Conservation (phyloP, 208 protist genomes). For the Tritrichomonas foetus region DNA sequence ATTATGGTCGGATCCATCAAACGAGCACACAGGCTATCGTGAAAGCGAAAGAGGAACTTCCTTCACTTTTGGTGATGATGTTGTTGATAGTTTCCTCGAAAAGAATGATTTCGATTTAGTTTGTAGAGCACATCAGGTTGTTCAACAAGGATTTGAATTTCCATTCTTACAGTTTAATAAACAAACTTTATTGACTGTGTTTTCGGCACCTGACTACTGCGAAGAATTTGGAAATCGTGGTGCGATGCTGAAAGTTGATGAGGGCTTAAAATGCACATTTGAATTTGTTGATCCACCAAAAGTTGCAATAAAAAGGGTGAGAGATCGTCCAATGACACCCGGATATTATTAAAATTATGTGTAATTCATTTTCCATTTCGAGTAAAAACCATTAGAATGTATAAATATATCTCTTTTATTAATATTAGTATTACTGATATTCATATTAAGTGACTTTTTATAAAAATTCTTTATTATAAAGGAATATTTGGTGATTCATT, state of each 20-base stretch:
- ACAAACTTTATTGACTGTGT: not conserved
- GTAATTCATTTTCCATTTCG: no score
- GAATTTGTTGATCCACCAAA: conserved; percentile 8
- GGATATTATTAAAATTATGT: no score
- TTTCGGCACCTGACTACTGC: conserved; percentile 28
- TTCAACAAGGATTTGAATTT: conserved; percentile 2
- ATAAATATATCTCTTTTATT: no score
- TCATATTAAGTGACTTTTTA: no score
- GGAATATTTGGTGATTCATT: no score
- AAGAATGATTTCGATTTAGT: conserved; percentile 41
- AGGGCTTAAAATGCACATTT: not conserved
- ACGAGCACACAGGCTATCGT: conserved; percentile 80
- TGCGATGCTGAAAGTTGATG: conserved; percentile 31
- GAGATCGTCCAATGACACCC: no score
- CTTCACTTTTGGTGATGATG: not conserved
- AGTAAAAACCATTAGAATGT: no score
- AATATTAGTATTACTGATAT: no score
- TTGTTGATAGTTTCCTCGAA: not conserved
- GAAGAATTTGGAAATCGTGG: conserved; percentile 19
- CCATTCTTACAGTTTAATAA: conserved; percentile 65
- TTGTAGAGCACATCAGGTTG: conserved; percentile 40
- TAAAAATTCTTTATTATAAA: no score
- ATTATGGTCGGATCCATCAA: conserved; percentile 95
- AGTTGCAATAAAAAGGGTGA: no score
- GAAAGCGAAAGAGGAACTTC: conserved; percentile 91